Evolutionary conservation across 176 grass and related monocot genomes (phyloP), one percentile per base, ranked within the genome.

Genomic region (Olyra latifolia): DNA sequence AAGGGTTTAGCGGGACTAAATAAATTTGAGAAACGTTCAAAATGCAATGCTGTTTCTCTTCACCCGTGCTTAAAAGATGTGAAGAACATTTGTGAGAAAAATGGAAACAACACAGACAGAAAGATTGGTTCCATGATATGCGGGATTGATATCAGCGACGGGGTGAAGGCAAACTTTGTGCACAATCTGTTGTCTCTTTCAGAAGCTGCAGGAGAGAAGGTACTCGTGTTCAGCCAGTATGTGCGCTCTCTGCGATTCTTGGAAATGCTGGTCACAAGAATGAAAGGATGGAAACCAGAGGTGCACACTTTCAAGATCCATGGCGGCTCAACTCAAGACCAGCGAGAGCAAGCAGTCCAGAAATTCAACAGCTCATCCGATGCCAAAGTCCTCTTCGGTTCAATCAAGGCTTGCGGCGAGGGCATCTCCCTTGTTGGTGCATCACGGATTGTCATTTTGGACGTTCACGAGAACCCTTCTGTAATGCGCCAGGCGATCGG

Each of bases 381-480:
- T 57, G 91, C 91, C 11, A 97, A 86, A 62, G 82, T 97, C 63
- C 84, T 97, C 57, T 93, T 97, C 6, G 94, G 91, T n/a, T 93
- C 94, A 27, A 90, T 97, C 76, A 91, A 93, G 77, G 94, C 94
- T 5, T 97, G 94, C 1, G 91, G 94, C 17, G 94, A 97, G 69
- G 94, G 94, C 27, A 97, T 97, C 61, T 97, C 91, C 38, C 86
- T 97, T 24, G 78, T 89, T 35, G 94, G 94, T 4, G 88, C 91
- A 54, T 97, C 94, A 1, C 87, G 91, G 9, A 23, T 93, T 24
- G 84, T 97, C 47, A 91, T 97, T 57, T 80, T 97, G 78, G 94
- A 97, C 87, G 83, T 89, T 43, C 94, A 97, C 79, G 86, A 90
- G 68, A 97, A 97, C 22, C 91, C 94, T 76, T 87, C 94, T 17